Evolutionary conservation across 2,329 filamentous ascomycete species (phyloP), one percentile per base, ranked within the genome.

Genomic region (Didymella pinodella): DNA sequence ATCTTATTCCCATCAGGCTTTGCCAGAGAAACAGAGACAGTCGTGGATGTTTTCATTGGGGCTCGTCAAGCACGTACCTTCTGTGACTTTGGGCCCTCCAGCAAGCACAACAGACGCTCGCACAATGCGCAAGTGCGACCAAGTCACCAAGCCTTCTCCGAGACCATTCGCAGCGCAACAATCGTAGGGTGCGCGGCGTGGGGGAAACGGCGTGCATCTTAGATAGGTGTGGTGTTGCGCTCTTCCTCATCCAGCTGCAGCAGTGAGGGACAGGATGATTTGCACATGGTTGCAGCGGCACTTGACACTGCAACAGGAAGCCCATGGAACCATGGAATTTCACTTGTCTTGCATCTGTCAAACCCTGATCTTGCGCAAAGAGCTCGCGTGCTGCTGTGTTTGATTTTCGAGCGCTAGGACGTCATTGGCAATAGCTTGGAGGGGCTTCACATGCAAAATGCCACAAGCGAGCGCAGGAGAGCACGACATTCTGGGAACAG

Each of bases 381-480:
- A 59, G 50, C 56, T 59, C 56, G 56, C 56, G 51, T 59, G 56
- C 38, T 41, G 38, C 34, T 38, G 28, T 43, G 44, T 58, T 43
- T 38, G 45, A n/a, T 41, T 22, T 36, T 20, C 26, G 36, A 20
- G 26, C 31, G 49, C 49, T 52, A 52, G 49, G 48, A 38, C 52
- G 52, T 54, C 52, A 54, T 44, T 22, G 43, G 18, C 25, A 10
- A 31, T 29, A 16, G 41, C 14, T n/a, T 32, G 12, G 43, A 46
- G 41, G 50, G 26, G 50, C 56, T 54, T 59, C 50, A 59, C 56
- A 54, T 59, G 56, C 55, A 55, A 55, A 49, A 44, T 44, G 1
- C 29, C 49, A 59, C 50, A 59, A 59, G 47, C 45, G 48, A 43
- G 47, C 28, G 16, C 7, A 29, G 56, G 26, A 40, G 45, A 47